A percentile compares a stretch with the other conserved stretches of the same genome.
These are phyloP conservation scores for Pythium volutum DNA, from an alignment of 352 stramenopile genomes.

Conservation along the genomic window DNA sequence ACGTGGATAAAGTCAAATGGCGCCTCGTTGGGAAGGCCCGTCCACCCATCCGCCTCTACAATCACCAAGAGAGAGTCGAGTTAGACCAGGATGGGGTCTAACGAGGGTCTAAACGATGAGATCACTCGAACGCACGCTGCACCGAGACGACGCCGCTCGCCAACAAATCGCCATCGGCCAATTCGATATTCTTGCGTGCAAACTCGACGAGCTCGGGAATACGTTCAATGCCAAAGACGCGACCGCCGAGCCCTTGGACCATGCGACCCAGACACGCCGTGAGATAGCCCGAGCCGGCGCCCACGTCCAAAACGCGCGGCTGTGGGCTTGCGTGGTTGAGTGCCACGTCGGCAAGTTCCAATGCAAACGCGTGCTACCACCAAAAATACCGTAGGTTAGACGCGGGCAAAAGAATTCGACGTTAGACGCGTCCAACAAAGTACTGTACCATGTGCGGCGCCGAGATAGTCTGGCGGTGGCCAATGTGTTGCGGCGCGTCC, in stretches of 20 bases:
- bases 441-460: constrained; percentile 81
- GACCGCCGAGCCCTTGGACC: constrained; percentile 27
- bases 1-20: constrained; percentile 98
- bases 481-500: constrained; percentile 81
- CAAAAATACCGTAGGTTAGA: background rate
- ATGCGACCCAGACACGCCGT: constrained; percentile 91
- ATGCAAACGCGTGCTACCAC: constrained; percentile 64
- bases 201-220: constrained; percentile 84
- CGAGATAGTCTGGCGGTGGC: constrained; percentile 86
- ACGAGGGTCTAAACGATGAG: background rate
- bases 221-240: constrained; percentile 92
- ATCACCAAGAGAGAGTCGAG: background rate
- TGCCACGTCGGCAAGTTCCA: constrained; percentile 73
- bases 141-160: constrained; percentile 48
- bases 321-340: constrained; percentile 28
- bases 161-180: constrained; percentile 80
- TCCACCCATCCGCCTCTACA: constrained; percentile 89
- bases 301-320: constrained; percentile 92
- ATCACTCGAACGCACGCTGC: constrained; percentile 30
- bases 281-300: constrained; percentile 94
- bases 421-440: background rate
- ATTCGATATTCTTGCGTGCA: constrained; percentile 77
- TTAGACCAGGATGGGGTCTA: background rate
- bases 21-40: constrained; percentile 80
- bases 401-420: too few relatives aligned